These are phyloP conservation scores for Penicillium argentinense DNA, from an alignment of 495 filamentous ascomycete genomes.

Conservation along the genomic window DNA sequence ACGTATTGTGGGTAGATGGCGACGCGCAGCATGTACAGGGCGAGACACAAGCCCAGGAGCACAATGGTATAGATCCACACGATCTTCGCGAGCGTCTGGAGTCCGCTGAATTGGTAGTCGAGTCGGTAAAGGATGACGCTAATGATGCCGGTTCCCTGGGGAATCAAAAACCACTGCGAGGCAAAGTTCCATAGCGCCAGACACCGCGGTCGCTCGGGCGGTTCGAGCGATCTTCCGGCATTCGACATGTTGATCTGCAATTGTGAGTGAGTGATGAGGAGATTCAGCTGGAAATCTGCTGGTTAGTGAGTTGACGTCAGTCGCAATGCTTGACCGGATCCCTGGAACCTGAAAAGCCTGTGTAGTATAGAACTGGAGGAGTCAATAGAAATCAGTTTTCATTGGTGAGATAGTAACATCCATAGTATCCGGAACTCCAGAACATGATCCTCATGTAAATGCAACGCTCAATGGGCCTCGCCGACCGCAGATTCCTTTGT, in stretches of 20 bases:
- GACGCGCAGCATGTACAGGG: conserved; percentile 28
- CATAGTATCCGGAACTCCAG: no score
- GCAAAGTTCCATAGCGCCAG: conserved; percentile 31
- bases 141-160: conserved; percentile 33
- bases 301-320: neutral
- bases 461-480: no score
- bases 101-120: conserved; percentile 32
- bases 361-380: no score
- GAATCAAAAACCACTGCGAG: conserved; percentile 33
- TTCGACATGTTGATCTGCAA: conserved; percentile 1
- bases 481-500: no score
- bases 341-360: no score
- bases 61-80: conserved; percentile 35
- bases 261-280: no score
- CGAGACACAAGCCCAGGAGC: conserved; percentile 16
- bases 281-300: no score
- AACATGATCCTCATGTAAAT: no score
- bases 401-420: no score
- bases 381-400: no score
- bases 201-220: conserved; percentile 12
- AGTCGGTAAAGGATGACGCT: conserved; percentile 28
- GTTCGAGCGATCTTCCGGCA: neutral
- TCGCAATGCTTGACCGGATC: neutral
- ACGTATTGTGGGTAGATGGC: conserved; percentile 29
- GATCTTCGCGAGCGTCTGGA: conserved; percentile 27